phyloP scores from a whole-genome alignment of 176 grass and related monocot genomes.

The Phoenix dactylifera region DNA sequence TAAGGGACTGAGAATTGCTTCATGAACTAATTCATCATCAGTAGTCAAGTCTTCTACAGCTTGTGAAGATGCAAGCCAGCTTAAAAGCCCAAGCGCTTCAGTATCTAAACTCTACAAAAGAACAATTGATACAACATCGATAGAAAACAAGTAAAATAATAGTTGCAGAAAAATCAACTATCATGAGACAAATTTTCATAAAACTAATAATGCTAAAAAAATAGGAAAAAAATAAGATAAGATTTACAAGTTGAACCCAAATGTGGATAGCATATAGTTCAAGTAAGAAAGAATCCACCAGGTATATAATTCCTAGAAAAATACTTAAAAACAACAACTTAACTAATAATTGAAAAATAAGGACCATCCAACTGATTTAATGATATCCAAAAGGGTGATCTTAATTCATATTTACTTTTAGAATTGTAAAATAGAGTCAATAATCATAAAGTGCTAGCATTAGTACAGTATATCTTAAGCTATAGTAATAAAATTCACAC shows the following conservation, averaged over 20 bases:
- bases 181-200: background rate
- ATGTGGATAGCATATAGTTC: background rate
- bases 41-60: constrained; percentile 56
- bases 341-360: too few species aligned
- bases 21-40: constrained; percentile 72
- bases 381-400: too few species aligned
- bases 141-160: background rate
- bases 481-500: too few species aligned
- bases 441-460: too few species aligned
- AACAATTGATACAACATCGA: constrained; percentile 1
- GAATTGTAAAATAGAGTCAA: too few species aligned
- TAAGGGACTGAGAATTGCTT: constrained; percentile 75
- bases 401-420: too few species aligned
- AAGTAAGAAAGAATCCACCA: too few species aligned
- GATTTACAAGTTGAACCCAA: background rate
- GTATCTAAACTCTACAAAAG: constrained; percentile 50
- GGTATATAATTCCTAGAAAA: too few species aligned
- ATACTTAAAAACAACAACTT: too few species aligned
- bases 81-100: constrained; percentile 80
- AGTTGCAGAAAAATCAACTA: constrained; percentile 4
- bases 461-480: too few species aligned
- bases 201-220: too few species aligned
- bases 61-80: constrained; percentile 86
- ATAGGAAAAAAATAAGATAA: background rate
- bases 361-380: too few species aligned